Percentiles rank a stretch among this genome's conserved stretches.
Evolutionary conservation across 495 filamentous ascomycete genomes (phyloP).

Genomic region (Chaetomium tenue): DNA sequence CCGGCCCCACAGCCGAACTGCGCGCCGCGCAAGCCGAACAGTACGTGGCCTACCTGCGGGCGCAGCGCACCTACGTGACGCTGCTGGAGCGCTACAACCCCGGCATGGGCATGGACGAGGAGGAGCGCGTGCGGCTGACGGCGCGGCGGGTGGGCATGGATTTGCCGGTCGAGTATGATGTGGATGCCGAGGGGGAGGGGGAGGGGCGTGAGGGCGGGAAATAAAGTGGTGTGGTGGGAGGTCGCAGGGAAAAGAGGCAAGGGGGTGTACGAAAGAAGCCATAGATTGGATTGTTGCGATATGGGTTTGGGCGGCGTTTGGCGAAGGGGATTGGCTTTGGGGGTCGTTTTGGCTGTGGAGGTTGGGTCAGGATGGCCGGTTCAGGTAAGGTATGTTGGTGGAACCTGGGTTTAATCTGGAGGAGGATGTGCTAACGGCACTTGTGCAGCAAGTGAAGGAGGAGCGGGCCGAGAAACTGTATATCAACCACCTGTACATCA

Average conservation of each 20-base stretch:
- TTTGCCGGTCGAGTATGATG: slow-evolving; percentile 60
- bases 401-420: neutral
- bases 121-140: slow-evolving; percentile 78
- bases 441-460: no score
- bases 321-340: no score
- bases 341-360: no score
- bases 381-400: neutral
- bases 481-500: no score
- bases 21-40: slow-evolving; percentile 65
- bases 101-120: slow-evolving; percentile 77
- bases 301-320: no score
- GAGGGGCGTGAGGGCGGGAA: slow-evolving; percentile 21
- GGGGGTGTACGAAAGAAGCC: no score
- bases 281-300: no score
- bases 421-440: no score
- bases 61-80: slow-evolving; percentile 76
- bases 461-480: no score
- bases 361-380: no score
- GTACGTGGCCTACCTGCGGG: slow-evolving; percentile 71
- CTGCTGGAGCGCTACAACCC: slow-evolving; percentile 92
- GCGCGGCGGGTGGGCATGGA: slow-evolving; percentile 87
- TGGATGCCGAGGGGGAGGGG: slow-evolving; percentile 11
- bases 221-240: neutral
- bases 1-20: slow-evolving; percentile 4
- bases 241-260: neutral